Percentiles rank a stretch among this genome's conserved stretches.
phyloP scores from a whole-genome alignment of 805 yeast species.

The Monosporozyma servazzii region DNA sequence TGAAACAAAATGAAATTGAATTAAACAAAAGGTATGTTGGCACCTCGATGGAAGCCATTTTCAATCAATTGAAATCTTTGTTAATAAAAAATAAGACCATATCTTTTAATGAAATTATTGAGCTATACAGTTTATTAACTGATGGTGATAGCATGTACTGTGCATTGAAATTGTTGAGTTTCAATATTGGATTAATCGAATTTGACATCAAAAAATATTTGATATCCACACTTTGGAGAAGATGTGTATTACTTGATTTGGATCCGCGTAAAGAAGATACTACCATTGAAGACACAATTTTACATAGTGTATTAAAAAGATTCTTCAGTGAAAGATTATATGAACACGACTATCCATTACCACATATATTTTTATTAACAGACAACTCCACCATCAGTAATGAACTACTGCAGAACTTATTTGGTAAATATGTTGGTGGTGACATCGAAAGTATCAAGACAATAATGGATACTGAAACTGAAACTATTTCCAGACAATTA shows the following conservation, averaged over 20 bases:
- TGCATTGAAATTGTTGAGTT: conserved; percentile 45
- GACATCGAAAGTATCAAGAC: conserved; percentile 7
- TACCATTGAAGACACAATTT: conserved; percentile 35
- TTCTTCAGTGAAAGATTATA: conserved; percentile 29
- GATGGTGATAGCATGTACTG: conserved; percentile 31
- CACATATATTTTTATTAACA: conserved; percentile 13
- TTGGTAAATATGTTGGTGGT: conserved; percentile 4
- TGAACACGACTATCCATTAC: conserved; percentile 23
- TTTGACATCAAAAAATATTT: conserved; percentile 28
- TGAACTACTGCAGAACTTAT: conserved; percentile 14
- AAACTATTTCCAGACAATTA: conserved; percentile 7
- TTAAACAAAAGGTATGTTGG: conserved; percentile 18
- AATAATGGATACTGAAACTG: conserved; percentile 11
- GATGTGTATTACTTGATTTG: conserved; percentile 44
- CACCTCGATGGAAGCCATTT: conserved; percentile 17
- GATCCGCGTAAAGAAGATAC: conserved; percentile 30
- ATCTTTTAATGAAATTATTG: conserved; percentile 39
- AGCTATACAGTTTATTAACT: conserved; percentile 40
- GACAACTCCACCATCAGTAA: conserved; percentile 11
- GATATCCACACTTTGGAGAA: conserved; percentile 45
- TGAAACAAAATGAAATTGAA: conserved; percentile 16
- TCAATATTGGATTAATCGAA: conserved; percentile 20
- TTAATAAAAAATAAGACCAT: conserved; percentile 32
- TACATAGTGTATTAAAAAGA: conserved; percentile 38
- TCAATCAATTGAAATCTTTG: conserved; percentile 17